Base-by-base conservation (phyloP, 768 basidiomycete species). In the Tricholoma furcatifolium region DNA sequence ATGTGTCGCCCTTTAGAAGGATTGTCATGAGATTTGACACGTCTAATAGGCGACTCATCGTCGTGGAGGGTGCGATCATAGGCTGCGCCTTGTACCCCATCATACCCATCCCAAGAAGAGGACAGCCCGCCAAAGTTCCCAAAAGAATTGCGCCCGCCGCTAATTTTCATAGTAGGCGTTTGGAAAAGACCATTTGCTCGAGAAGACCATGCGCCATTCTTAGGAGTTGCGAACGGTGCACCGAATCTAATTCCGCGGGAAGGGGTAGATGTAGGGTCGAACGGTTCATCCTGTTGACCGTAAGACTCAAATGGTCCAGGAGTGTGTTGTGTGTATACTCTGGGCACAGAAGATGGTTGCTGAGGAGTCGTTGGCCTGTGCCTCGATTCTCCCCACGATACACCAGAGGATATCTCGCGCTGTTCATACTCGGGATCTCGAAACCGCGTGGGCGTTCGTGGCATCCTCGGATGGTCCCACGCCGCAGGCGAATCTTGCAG, bases 221-320 rank as follows among this genome's bases (percentile, higher is more conserved):
- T 88, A n/a, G 85, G 86, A 17, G 85, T 87, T 36, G 77, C 69
- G 60, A 85, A 85, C 2, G 83, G 63, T 10, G 67, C 68, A 39
- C 74, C 75, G 59, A 88, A 83, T 61, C 74, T 82, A 59, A 89
- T 83, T 4, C 88, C 87, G 40, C 89, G 74, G n/a, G 89, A 91
- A 3, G 89, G 89, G 8, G 89, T 91, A 17, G 87, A 86, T 21
- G 84, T 83, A 5, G 88, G 88, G 65, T 92, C 88, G 61, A 90
- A 92, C 1, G 83, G 80, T 5, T 82, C 82, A 15, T 85, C 82
- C 18, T 67, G 67, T 4, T 60, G 60, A 43, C 49, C 53, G 53
- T 57, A 67, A 15, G 55, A 43, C 36, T 77, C 75, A 43, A 69
- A 64, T 27, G 69, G 62, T 31, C 72, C 65, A 27, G 78, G 75